Evolutionary conservation across 805 yeast genomes (phyloP), one percentile per base, ranked within the genome.

Genomic region (Myxozyma monticola): DNA sequence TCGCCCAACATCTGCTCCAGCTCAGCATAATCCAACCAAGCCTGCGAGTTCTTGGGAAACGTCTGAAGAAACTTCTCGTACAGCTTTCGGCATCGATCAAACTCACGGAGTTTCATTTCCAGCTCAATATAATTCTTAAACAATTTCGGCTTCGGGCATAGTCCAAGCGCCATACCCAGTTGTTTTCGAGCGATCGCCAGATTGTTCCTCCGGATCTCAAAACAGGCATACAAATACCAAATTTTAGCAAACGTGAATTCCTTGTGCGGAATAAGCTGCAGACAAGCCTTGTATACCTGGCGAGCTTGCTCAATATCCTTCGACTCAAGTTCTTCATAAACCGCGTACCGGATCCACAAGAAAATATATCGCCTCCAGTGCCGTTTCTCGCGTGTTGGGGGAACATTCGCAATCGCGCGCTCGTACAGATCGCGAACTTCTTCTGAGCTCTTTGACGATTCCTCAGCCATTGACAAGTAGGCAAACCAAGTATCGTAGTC

Each of bases 401-500:
- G 88, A 0, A 57, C 57, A 3, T 62, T 51, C 0, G 65, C 49
- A 2, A 80, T 62, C 0, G 87, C 79, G 8, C 70, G 60, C 45
- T 76, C 78, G 56, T 74, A 77, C 9, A 68, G 65, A 1, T 70
- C 69, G 20, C 71, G 57, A 14, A 67, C 54, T 1, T 61, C 68
- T 0, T 60, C 68, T 0, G 67, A 62, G 18, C 60, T 62, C 20
- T 62, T 51, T 10, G 61, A 57, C 17, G 71, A 60, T 21, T 75
- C 72, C 44, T 76, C 76, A 10, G 81, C 60, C 21, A 87, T 62
- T 10, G 76, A 72, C 1, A 88, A 51, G 60, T 82, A 83, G 0
- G 78, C 64, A 91, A 96, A 89, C 97, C 98, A 90, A 0, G 81
- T 69, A 60, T 85, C 93, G 65, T 80, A 82, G 67, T 87, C 86